phyloP scores from a whole-genome alignment of 164 flowering plant species.

The Berberis thunbergii region DNA sequence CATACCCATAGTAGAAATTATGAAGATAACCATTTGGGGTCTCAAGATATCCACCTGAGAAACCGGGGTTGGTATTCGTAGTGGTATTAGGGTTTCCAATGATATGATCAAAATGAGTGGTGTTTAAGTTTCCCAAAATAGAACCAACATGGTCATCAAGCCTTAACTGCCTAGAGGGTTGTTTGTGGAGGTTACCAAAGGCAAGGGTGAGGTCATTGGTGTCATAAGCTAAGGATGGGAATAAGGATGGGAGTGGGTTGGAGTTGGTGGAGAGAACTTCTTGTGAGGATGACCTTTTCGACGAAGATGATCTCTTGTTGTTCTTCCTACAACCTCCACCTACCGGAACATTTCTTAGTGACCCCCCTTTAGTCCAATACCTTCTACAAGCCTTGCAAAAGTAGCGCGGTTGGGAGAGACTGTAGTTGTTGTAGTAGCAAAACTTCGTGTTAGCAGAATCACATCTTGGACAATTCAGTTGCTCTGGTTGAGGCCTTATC shows the following conservation, averaged over 20 bases:
- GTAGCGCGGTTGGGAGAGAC: constrained; percentile 88
- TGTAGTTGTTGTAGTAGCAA: constrained; percentile 24
- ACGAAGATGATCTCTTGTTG: constrained; percentile 61
- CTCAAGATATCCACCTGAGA: constrained; percentile 39
- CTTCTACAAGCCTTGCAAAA: constrained; percentile 47
- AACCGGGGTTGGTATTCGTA: constrained; percentile 12
- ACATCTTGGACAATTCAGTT: constrained; percentile 88
- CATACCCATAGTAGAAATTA: constrained; percentile 36
- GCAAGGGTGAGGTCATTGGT: constrained; percentile 58
- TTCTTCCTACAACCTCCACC: constrained; percentile 37
- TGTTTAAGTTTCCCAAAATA: constrained; percentile 25
- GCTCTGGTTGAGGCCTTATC: constrained; percentile 58
- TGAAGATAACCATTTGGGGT: constrained; percentile 27
- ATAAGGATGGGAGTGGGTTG: constrained; percentile 19
- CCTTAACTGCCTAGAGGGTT: constrained; percentile 34
- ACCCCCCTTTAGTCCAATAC: constrained; percentile 92
- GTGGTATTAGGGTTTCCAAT: constrained; percentile 22
- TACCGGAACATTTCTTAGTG: constrained; percentile 71
- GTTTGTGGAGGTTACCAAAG: constrained; percentile 54
- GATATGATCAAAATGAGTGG: constrained; percentile 16
- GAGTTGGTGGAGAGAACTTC: constrained; percentile 10
- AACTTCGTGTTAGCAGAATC: constrained; percentile 22
- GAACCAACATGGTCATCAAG: constrained; percentile 27
- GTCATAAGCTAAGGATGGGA: constrained; percentile 33
- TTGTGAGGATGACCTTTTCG: constrained; percentile 6